phyloP scores from a whole-genome alignment of 768 basidiomycete species.

The Strobilomyces confusus region DNA sequence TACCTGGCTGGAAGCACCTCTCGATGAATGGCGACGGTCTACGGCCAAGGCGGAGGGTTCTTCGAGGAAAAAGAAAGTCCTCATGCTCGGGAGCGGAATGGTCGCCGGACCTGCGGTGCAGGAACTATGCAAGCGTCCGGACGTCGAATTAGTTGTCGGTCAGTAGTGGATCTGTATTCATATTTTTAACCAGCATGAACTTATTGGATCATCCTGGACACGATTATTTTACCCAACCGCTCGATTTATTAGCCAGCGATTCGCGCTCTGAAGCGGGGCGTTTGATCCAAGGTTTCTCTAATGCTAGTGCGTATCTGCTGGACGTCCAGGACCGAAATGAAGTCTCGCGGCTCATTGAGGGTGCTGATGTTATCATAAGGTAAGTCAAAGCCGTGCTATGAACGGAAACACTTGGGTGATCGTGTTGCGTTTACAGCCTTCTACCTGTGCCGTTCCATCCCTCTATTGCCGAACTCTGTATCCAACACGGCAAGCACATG shows the following conservation, averaged over 20 bases:
- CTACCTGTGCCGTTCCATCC: constrained; percentile 76
- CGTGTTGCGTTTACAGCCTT: constrained; percentile 45
- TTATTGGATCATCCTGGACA: constrained; percentile 14
- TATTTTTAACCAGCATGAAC: constrained; percentile 11
- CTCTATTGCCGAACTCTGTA: constrained; percentile 66
- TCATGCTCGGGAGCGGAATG: constrained; percentile 93
- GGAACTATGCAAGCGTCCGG: constrained; percentile 56
- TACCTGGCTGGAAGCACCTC: constrained; percentile 40
- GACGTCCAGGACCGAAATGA: constrained; percentile 51
- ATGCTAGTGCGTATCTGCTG: constrained; percentile 53
- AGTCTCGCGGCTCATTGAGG: constrained; percentile 50
- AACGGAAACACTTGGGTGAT: neutral
- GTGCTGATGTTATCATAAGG: constrained; percentile 84
- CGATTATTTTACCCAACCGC: constrained; percentile 1
- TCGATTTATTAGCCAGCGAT: constrained; percentile 61
- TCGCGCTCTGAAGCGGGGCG: constrained; percentile 51
- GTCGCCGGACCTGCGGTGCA: constrained; percentile 88
- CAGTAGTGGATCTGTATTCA: constrained; percentile 28
- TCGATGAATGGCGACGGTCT: constrained; percentile 40
- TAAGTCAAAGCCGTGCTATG: constrained; percentile 28
- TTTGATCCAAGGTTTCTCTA: constrained; percentile 40
- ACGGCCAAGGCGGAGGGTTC: constrained; percentile 1
- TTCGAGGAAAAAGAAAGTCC: constrained; percentile 54
- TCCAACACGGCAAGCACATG: constrained; percentile 65
- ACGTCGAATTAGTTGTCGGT: constrained; percentile 78